Conservation (phyloP, 2,329 filamentous ascomycete genomes). For the Alternaria panax region DNA sequence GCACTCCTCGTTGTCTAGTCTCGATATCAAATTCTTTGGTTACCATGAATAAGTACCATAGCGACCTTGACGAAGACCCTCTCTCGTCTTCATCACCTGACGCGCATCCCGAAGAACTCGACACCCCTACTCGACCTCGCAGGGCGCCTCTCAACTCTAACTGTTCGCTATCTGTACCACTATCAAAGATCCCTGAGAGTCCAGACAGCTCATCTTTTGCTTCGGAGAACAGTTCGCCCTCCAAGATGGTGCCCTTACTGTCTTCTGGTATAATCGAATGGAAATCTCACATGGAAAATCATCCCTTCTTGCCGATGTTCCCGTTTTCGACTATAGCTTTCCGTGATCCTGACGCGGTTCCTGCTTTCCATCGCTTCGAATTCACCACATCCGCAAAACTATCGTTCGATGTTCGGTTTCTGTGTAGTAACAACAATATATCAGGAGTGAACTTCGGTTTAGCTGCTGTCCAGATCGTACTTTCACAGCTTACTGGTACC, state of each 20-base stretch:
- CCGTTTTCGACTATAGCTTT: conserved; percentile 5
- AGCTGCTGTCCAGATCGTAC: conserved; percentile 4
- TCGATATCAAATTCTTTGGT: neutral
- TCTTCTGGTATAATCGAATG: neutral
- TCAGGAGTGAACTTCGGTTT: neutral
- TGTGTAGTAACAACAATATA: neutral
- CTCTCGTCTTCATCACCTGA: neutral
- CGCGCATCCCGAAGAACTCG: neutral
- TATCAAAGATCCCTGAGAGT: neutral
- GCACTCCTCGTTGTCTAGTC: neutral
- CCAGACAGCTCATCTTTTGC: neutral
- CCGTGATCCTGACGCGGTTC: neutral
- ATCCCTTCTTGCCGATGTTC: neutral
- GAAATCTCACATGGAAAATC: neutral
- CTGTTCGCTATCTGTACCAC: neutral
- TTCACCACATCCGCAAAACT: neutral
- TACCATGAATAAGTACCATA: neutral
- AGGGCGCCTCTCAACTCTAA: neutral
- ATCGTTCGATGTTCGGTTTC: neutral
- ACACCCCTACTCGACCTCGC: neutral
- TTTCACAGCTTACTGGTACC: conserved; percentile 6
- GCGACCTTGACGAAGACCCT: neutral
- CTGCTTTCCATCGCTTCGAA: conserved; percentile 2
- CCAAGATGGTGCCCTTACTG: neutral
- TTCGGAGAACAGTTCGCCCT: neutral